Evolutionary conservation across 306 rosid genomes (phyloP), one percentile per base, ranked within the genome.

Genomic region (Erythrophleum fordii): DNA sequence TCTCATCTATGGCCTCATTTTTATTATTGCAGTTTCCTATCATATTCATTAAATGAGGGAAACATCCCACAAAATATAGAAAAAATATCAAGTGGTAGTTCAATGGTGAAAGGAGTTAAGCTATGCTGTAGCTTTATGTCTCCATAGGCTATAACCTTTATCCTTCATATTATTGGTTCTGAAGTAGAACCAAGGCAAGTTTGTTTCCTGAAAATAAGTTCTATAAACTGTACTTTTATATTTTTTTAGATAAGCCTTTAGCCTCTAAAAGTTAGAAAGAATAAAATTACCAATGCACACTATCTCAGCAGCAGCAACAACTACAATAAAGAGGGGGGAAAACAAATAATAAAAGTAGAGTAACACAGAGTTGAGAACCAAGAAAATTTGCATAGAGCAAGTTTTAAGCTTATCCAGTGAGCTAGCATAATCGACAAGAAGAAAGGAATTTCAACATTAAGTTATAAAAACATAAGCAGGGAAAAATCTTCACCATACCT

Each of bases 401-500:
- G 26, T 60, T 77, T 46, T 37, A 78, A 78, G 22, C 44, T 41
- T 58, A 85, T 65, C 49, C 29, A 70, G 80, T 70, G 70, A 49
- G 42, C 49, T 74, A 73, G 26, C 53, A 73, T 37, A 39, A 84
- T 70, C 39, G 46, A 20, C 68, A 22, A 31, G 66, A 34, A 73
- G n/a, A 77, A 53, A 58, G 26, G 28, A 42, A 66, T 26, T 45
- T 31, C 67, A 81, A 71, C 16, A 22, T 69, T 69, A 72, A 64
- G 55, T 42, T 16, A 37, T 62, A 62, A 53, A 64, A 48, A 74
- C 37, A 64, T 75, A 49, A 80, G 34, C 8, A 71, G 49, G 61
- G 78, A 80, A 73, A 37, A 16, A 62, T 59, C 45, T 53, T 44
- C 46, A 44, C 34, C 46, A 35, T 89, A 95, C 99, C 99, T 91